Base-by-base conservation (phyloP, 2,329 filamentous ascomycete genomes). In the Didymosphaeria variabile region DNA sequence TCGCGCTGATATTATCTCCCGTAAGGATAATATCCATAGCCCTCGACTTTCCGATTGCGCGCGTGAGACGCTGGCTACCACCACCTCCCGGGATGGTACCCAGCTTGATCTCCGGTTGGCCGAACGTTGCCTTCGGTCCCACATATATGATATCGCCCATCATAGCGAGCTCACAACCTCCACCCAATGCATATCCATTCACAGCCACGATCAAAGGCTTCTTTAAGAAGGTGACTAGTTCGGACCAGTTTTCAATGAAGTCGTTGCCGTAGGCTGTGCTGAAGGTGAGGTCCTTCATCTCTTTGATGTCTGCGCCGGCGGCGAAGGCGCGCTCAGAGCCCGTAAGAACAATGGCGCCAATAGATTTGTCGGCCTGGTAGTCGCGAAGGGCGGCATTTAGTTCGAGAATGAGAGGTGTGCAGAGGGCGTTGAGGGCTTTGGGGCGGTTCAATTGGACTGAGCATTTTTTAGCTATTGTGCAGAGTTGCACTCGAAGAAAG, bases 81-180 rank as follows among this genome's bases (percentile, higher is more conserved):
- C 95, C 95, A 0, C 92, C 95, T 3, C 95, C 95, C 0, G 95
- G 95, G 58, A 98, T 92, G 2, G 91, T 91, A 29, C 95, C 95
- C 3, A 99, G 85, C 82, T 96, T 97, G 83, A 99, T 93, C 84
- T 99, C 95, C 0, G 95, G 95, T 82, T 98, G 95, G 13, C 95
- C 95, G 76, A 99, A 97, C 72, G 92, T 96, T 67, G 95, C 94
- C 17, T 81, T 87, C 54, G 90, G 85, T 2, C 91, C 94, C 81
- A 92, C 95, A 84, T 98, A 98, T 62, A 99, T 81, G 68, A 98
- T 90, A 78, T 99, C 95, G 10, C 91, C 93, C 95, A 98, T 99
- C 85, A 99, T 91, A 53, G 95, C 94, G 15, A 99, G 87, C 83
- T 99, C 95, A 78, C 95, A 99, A 50, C 95, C 95, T 56, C 95